Evolutionary conservation across 2,329 filamentous ascomycete species (phyloP).

Genomic region (Penicillium aurantiogriseum): DNA sequence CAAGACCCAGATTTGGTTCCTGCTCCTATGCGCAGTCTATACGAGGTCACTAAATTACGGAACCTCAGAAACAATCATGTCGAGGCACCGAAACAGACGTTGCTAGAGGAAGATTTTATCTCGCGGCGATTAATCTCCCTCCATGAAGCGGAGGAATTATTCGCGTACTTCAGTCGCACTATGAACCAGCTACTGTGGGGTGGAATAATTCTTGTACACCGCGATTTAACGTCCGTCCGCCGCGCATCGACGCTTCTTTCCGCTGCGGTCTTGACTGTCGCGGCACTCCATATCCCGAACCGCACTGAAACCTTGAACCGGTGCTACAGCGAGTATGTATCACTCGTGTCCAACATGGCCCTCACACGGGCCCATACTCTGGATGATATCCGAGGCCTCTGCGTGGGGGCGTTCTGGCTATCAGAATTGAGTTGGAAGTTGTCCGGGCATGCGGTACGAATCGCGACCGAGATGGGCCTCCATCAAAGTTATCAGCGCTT

Average conservation of each 20-base stretch:
- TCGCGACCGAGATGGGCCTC: conserved; percentile 58
- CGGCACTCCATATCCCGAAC: conserved; percentile 58
- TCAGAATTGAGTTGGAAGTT: conserved; percentile 63
- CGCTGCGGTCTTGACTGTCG: conserved; percentile 57
- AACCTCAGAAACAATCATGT: conserved; percentile 41
- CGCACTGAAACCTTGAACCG: conserved; percentile 53
- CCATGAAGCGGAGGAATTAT: conserved; percentile 53
- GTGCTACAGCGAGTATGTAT: conserved; percentile 59
- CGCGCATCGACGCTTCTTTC: conserved; percentile 56
- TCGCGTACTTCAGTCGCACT: conserved; percentile 51
- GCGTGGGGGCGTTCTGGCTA: conserved; percentile 62
- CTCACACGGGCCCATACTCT: conserved; percentile 58
- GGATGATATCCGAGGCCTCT: conserved; percentile 59
- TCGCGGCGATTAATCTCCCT: conserved; percentile 49
- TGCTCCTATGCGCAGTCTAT: conserved; percentile 55
- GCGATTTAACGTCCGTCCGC: conserved; percentile 52
- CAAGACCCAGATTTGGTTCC: conserved; percentile 47
- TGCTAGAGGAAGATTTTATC: conserved; percentile 52
- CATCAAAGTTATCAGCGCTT: conserved; percentile 55
- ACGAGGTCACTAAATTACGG: conserved; percentile 54
- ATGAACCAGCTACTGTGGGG: conserved; percentile 56
- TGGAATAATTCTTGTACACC: conserved; percentile 52
- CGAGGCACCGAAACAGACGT: conserved; percentile 37
- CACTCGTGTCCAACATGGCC: conserved; percentile 57
- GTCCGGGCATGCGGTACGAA: conserved; percentile 58